Conservation (phyloP, 2,329 filamentous ascomycete species). For the Trichoderma sp. region DNA sequence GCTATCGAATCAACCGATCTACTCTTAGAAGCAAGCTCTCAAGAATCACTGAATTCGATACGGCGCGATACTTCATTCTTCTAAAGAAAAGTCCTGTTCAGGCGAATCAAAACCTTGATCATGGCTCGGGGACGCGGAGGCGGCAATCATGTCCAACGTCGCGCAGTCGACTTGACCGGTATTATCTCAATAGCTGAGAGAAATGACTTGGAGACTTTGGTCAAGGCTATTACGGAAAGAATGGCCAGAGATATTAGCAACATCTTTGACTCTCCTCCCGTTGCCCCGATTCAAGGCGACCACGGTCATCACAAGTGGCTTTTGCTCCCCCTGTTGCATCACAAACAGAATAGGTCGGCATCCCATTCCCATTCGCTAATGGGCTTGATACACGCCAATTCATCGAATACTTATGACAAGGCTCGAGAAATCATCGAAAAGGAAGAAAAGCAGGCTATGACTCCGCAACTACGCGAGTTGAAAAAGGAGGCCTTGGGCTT, state of each 20-base stretch:
- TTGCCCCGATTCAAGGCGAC: slow-evolving; percentile 35
- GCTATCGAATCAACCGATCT: neutral
- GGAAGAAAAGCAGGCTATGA: slow-evolving; percentile 38
- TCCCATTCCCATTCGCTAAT: slow-evolving; percentile 13
- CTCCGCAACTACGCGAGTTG: slow-evolving; percentile 59
- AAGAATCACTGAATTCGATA: neutral
- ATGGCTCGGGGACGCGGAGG: slow-evolving; percentile 45
- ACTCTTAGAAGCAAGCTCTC: neutral
- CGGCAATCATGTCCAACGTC: slow-evolving; percentile 39
- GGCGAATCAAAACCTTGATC: slow-evolving; percentile 1
- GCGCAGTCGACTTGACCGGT: slow-evolving; percentile 53
- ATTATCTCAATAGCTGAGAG: slow-evolving; percentile 51
- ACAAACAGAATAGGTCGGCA: slow-evolving; percentile 29
- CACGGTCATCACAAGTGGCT: slow-evolving; percentile 38
- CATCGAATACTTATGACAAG: slow-evolving; percentile 30
- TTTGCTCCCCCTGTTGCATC: slow-evolving; percentile 36
- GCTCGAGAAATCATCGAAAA: slow-evolving; percentile 35
- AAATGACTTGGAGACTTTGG: slow-evolving; percentile 53
- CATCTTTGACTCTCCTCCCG: slow-evolving; percentile 52
- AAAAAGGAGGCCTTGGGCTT: slow-evolving; percentile 69
- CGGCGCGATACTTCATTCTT: neutral
- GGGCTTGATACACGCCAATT: slow-evolving; percentile 9
- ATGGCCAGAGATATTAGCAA: slow-evolving; percentile 55
- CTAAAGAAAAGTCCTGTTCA: neutral
- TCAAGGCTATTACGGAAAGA: slow-evolving; percentile 54